phyloP scores from a whole-genome alignment of 2,329 filamentous ascomycete species.

The Ascochyta pisi region DNA sequence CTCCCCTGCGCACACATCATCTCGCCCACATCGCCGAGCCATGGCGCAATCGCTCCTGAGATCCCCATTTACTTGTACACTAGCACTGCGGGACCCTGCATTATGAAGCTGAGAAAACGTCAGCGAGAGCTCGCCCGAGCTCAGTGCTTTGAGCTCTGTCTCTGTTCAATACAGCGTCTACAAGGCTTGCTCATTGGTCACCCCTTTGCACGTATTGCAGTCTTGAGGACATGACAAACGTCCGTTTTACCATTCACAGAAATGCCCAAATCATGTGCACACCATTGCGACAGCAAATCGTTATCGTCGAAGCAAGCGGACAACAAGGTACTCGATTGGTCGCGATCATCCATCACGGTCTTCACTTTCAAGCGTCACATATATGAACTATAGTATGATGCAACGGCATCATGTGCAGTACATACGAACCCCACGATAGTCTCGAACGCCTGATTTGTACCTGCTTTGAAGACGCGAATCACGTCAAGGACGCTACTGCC shows the following conservation, averaged over 20 bases:
- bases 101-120: neutral
- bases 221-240: neutral
- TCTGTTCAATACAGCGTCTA: neutral
- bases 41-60: slow-evolving; percentile 10
- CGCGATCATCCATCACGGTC: slow-evolving; percentile 35
- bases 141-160: neutral
- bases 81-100: slow-evolving; percentile 6
- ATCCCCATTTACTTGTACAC: neutral
- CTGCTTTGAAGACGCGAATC: neutral
- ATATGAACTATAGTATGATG: slow-evolving; percentile 10
- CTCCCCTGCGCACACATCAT: neutral
- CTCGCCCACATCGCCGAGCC: neutral
- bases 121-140: neutral
- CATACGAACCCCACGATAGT: neutral
- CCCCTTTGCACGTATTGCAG: neutral
- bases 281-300: neutral
- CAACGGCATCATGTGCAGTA: neutral
- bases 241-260: neutral
- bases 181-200: neutral
- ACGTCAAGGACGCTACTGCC: slow-evolving; percentile 11
- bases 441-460: neutral
- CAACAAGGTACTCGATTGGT: slow-evolving; percentile 36
- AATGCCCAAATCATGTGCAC: neutral
- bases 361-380: slow-evolving; percentile 25
- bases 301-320: slow-evolving; percentile 17